Percentiles rank a stretch among this genome's conserved stretches.
Evolutionary conservation across 2,329 filamentous ascomycete genomes (phyloP).

Genomic region (Aureobasidium lini): DNA sequence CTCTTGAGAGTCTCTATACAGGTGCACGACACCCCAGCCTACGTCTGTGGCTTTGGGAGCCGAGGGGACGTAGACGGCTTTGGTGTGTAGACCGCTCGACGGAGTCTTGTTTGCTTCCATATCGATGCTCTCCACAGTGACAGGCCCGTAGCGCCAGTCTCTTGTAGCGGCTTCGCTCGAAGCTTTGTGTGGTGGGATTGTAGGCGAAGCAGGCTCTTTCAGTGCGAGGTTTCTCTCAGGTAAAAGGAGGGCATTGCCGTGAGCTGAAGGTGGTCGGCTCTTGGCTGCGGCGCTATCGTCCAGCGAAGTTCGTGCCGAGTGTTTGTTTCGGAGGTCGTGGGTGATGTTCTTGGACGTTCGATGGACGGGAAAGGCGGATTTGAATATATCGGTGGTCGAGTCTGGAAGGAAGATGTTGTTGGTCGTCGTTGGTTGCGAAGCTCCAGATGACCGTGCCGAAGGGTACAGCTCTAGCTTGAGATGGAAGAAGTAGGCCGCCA

Average conservation of each 20-base stretch:
- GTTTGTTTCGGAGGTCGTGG: slow-evolving; percentile 14
- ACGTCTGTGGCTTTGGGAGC: slow-evolving; percentile 66
- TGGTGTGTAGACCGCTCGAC: slow-evolving; percentile 66
- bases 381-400: slow-evolving; percentile 39
- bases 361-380: slow-evolving; percentile 36
- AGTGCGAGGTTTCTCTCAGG: slow-evolving; percentile 29
- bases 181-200: slow-evolving; percentile 28
- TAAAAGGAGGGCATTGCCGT: slow-evolving; percentile 29
- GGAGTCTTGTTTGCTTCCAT: slow-evolving; percentile 49
- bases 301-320: background rate
- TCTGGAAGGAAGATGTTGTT: slow-evolving; percentile 31
- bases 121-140: slow-evolving; percentile 76
- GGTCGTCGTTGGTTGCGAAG: background rate
- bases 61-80: slow-evolving; percentile 68
- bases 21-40: slow-evolving; percentile 87
- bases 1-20: slow-evolving; percentile 81
- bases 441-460: slow-evolving; percentile 15
- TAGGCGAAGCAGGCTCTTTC: slow-evolving; percentile 27
- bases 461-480: slow-evolving; percentile 53
- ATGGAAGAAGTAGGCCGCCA: slow-evolving; percentile 59
- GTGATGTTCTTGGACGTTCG: slow-evolving; percentile 32
- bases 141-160: slow-evolving; percentile 77
- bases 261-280: slow-evolving; percentile 16
- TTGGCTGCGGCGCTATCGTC: background rate
- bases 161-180: slow-evolving; percentile 43